A percentile compares a stretch with the other conserved stretches of the same genome.
Evolutionary conservation across 106 monocot species (phyloP).

Genomic region (Dendrobium catenatum): DNA sequence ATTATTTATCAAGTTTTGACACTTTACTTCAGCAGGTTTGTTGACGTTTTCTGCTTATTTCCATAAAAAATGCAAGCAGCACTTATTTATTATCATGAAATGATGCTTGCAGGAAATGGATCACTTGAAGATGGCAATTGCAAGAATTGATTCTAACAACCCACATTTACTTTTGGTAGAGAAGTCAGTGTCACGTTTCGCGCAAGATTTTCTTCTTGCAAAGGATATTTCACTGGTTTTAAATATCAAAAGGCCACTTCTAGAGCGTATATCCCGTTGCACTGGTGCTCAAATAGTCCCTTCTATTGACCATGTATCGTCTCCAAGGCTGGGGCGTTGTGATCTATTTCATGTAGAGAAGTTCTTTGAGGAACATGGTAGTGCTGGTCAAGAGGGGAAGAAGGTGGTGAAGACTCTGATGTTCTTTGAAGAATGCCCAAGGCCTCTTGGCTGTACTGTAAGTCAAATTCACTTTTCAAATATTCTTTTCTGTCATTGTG

Average conservation of each 20-base stretch:
- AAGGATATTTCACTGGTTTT: conserved; percentile 88
- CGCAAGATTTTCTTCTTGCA: conserved; percentile 84
- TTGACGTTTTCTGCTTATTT: neutral
- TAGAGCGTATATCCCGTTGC: conserved; percentile 82
- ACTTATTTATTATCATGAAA: conserved; percentile 3
- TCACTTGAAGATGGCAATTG: conserved; percentile 98
- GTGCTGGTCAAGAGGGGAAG: conserved; percentile 33
- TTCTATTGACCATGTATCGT: conserved; percentile 78
- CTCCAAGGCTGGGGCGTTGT: conserved; percentile 64
- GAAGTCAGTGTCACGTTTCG: conserved; percentile 85
- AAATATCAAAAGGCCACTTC: conserved; percentile 75
- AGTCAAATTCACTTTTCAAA: conserved; percentile 16
- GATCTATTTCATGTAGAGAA: conserved; percentile 84
- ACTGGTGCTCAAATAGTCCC: conserved; percentile 82
- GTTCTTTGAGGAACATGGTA: conserved; percentile 60
- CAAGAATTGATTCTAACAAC: conserved; percentile 77
- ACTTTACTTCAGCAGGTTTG: conserved; percentile 91
- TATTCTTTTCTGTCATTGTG: neutral
- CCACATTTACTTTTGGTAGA: conserved; percentile 88
- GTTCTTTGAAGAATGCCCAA: conserved; percentile 78
- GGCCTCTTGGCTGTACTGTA: conserved; percentile 68
- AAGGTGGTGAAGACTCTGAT: conserved; percentile 55
- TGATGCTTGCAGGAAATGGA: conserved; percentile 70
- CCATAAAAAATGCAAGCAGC: neutral
- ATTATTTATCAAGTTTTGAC: conserved; percentile 80